A percentile compares a stretch with the other conserved stretches of the same genome.
Evolutionary conservation across 2,329 filamentous ascomycete genomes (phyloP).

Genomic region (Aotearoamyces nothofagi): DNA sequence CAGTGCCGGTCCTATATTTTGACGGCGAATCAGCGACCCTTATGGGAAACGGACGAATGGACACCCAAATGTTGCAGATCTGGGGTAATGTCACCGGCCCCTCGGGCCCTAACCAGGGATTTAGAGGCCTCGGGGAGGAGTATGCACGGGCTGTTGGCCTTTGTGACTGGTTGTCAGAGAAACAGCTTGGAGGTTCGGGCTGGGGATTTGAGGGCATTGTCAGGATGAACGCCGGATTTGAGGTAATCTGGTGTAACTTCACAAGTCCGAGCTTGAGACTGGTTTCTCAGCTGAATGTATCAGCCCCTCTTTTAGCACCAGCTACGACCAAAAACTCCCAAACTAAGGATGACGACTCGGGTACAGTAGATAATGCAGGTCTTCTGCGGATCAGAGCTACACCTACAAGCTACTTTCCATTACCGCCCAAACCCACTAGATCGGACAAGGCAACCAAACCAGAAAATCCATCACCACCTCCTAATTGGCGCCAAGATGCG

Average conservation of each 20-base stretch:
- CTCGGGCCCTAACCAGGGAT: constrained; percentile 8
- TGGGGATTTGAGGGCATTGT: constrained; percentile 34
- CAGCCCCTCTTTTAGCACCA: constrained; percentile 26
- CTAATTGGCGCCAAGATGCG: constrained; percentile 20
- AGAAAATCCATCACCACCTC: constrained; percentile 20
- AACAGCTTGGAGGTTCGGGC: constrained; percentile 25
- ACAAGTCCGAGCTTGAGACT: constrained; percentile 26
- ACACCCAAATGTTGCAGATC: constrained; percentile 33
- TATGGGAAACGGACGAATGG: constrained; percentile 29
- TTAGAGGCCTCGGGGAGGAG: constrained; percentile 26
- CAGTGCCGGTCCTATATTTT: constrained; percentile 29
- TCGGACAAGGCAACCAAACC: constrained; percentile 22
- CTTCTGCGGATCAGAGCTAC: not conserved
- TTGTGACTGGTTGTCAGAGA: constrained; percentile 27
- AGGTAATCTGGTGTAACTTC: constrained; percentile 37
- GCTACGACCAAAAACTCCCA: too few relatives aligned
- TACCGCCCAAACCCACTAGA: constrained; percentile 22
- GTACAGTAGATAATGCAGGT: constrained; percentile 4
- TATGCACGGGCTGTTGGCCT: constrained; percentile 30
- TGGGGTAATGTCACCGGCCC: constrained; percentile 29
- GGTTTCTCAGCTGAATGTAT: constrained; percentile 29
- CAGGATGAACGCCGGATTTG: constrained; percentile 35
- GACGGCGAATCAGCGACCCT: constrained; percentile 33
- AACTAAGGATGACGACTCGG: constrained; percentile 4
- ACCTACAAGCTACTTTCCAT: constrained; percentile 19